phyloP scores from a whole-genome alignment of 2,329 filamentous ascomycete species.

The Colletotrichum sp. region DNA sequence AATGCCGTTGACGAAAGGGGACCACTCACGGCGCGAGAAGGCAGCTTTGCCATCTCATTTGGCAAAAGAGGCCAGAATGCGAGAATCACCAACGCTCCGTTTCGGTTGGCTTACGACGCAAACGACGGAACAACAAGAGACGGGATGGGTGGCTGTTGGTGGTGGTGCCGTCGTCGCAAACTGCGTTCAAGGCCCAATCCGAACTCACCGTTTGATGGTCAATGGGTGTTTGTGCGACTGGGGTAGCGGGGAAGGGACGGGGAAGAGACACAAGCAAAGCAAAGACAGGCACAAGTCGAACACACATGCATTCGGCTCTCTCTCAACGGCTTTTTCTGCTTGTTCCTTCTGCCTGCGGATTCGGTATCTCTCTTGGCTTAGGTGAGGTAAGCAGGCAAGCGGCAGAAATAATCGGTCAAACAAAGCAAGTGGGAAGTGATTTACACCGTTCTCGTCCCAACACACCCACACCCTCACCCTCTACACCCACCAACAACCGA shows the following conservation, averaged over 20 bases:
- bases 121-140: not conserved
- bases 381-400: not conserved
- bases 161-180: not conserved
- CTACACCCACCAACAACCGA: not conserved
- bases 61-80: not conserved
- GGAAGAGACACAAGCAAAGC: not conserved
- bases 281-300: not conserved
- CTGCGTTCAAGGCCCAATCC: conserved; percentile 12
- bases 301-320: not conserved
- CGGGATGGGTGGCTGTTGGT: not conserved
- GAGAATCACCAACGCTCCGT: not conserved
- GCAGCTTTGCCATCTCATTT: not conserved
- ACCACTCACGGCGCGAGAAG: not conserved
- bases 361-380: not conserved
- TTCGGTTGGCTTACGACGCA: conserved; percentile 15
- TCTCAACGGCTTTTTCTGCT: not conserved
- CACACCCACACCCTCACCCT: not conserved
- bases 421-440: not conserved
- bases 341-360: not conserved
- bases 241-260: not conserved
- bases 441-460: conserved; percentile 9
- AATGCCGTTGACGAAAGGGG: conserved; percentile 6
- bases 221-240: not conserved
- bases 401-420: not conserved
- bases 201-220: not conserved